Percentiles rank a stretch among this genome's conserved stretches.
Evolutionary conservation across 192 early-diverging fungal species (phyloP).

Genomic region (Podila minutissima): DNA sequence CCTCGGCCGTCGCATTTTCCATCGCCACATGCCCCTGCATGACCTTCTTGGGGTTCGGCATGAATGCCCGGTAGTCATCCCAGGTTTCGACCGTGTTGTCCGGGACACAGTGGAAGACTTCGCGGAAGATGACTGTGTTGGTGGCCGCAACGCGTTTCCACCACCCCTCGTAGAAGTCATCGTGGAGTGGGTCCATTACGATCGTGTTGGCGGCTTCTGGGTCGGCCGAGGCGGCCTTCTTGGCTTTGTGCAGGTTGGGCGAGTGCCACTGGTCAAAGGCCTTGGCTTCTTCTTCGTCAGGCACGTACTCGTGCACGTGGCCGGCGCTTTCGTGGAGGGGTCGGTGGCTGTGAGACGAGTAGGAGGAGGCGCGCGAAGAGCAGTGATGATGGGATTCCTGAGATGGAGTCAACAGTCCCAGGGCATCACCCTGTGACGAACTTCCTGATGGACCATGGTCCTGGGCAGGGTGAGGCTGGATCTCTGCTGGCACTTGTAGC

Average conservation of each 20-base stretch:
- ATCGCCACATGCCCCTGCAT: constrained; percentile 62
- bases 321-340: constrained; percentile 8
- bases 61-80: constrained; percentile 55
- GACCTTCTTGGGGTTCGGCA: constrained; percentile 56
- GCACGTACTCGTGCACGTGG: constrained; percentile 8
- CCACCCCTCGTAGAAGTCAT: constrained; percentile 66
- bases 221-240: constrained; percentile 19
- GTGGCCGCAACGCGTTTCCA: constrained; percentile 68
- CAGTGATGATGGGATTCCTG: background rate
- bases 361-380: background rate
- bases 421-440: too few species aligned
- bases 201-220: constrained; percentile 44
- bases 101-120: constrained; percentile 87
- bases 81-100: constrained; percentile 76
- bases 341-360: too few species aligned
- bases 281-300: constrained; percentile 15
- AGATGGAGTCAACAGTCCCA: background rate
- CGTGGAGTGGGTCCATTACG: constrained; percentile 77
- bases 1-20: constrained; percentile 33
- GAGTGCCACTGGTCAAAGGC: constrained; percentile 18
- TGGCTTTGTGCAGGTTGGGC: background rate
- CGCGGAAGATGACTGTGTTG: constrained; percentile 77
- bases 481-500: background rate
- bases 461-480: background rate
- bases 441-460: too few species aligned